These are phyloP conservation scores for Globisporangium heterothallicum DNA, from an alignment of 352 stramenopile genomes.

Conservation along the genomic window DNA sequence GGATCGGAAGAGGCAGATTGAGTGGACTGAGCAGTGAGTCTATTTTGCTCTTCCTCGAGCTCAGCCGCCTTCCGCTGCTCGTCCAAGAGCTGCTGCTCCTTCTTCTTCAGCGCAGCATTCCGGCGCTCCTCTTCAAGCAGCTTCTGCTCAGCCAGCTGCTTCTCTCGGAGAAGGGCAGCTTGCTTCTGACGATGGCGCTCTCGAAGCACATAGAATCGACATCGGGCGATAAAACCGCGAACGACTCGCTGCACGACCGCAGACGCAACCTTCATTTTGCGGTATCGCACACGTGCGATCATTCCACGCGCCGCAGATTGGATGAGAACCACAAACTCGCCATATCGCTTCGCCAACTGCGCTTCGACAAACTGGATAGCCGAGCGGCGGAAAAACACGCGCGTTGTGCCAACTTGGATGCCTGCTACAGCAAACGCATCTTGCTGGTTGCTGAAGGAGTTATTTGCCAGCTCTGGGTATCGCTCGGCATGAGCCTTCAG, in stretches of 20 bases:
- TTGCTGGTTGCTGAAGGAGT: slow-evolving; percentile 33
- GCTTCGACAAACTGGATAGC: slow-evolving; percentile 85
- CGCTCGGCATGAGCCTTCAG: slow-evolving; percentile 61
- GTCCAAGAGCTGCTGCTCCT: slow-evolving; percentile 8
- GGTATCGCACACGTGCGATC: slow-evolving; percentile 42
- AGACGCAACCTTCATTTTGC: slow-evolving; percentile 35
- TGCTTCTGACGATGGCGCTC: slow-evolving; percentile 42
- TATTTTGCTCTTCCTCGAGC: slow-evolving; percentile 48
- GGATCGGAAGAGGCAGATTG: slow-evolving; percentile 54
- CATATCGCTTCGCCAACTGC: slow-evolving; percentile 80
- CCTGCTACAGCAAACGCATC: slow-evolving; percentile 38
- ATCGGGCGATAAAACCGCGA: slow-evolving; percentile 62
- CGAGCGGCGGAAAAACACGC: slow-evolving; percentile 79
- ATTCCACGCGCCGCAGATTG: slow-evolving; percentile 63
- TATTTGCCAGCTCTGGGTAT: slow-evolving; percentile 45
- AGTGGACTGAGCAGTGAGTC: slow-evolving; percentile 46
- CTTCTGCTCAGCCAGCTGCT: slow-evolving; percentile 29
- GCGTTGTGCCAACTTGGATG: slow-evolving; percentile 76
- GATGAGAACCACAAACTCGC: slow-evolving; percentile 84
- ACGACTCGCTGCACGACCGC: slow-evolving; percentile 53
- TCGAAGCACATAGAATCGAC: slow-evolving; percentile 44
- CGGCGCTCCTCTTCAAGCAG: slow-evolving; percentile 29
- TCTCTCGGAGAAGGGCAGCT: slow-evolving; percentile 29
- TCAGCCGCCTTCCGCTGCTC: slow-evolving; percentile 39
- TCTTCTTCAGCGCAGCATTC: slow-evolving; percentile 13